Conservation (phyloP, 1,284 basidiomycete species). For the Polyporus tsugae region DNA sequence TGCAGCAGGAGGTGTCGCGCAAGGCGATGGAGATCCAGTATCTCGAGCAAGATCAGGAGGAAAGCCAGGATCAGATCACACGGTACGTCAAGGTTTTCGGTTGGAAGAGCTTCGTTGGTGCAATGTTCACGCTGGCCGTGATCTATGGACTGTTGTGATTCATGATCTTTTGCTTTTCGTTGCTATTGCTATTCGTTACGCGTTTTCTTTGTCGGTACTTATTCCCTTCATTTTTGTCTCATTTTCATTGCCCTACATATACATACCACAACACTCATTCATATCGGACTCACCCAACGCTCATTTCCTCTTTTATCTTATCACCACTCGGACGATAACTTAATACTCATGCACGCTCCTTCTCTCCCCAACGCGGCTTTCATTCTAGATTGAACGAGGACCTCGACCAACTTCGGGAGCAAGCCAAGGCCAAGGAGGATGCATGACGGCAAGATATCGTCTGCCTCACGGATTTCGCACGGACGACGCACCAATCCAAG, state of each 20-base stretch:
- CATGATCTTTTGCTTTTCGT: slow-evolving; percentile 17
- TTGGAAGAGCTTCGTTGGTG: slow-evolving; percentile 64
- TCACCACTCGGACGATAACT: slow-evolving; percentile 45
- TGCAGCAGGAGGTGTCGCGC: slow-evolving; percentile 66
- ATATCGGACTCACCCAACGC: slow-evolving; percentile 6
- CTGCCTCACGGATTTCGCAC: slow-evolving; percentile 32
- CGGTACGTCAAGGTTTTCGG: slow-evolving; percentile 76
- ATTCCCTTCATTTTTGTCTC: slow-evolving; percentile 12
- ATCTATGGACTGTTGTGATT: slow-evolving; percentile 61
- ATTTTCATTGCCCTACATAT: slow-evolving; percentile 12
- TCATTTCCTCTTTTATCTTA: slow-evolving; percentile 20
- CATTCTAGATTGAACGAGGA: slow-evolving; percentile 71
- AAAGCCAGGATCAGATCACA: slow-evolving; percentile 75
- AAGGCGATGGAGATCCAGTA: slow-evolving; percentile 83
- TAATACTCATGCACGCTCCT: slow-evolving; percentile 54
- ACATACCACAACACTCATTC: not conserved
- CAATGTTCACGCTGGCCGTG: slow-evolving; percentile 61
- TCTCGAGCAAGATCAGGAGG: slow-evolving; percentile 80
- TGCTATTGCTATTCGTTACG: slow-evolving; percentile 6
- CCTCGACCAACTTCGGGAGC: slow-evolving; percentile 55
- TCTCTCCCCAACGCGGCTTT: slow-evolving; percentile 40
- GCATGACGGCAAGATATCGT: slow-evolving; percentile 28
- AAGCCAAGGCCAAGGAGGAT: slow-evolving; percentile 45
- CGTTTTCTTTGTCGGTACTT: slow-evolving; percentile 14
- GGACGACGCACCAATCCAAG: slow-evolving; percentile 27